Evolutionary conservation across 768 basidiomycete species (phyloP).

Genomic region (Termitomyces sp.): DNA sequence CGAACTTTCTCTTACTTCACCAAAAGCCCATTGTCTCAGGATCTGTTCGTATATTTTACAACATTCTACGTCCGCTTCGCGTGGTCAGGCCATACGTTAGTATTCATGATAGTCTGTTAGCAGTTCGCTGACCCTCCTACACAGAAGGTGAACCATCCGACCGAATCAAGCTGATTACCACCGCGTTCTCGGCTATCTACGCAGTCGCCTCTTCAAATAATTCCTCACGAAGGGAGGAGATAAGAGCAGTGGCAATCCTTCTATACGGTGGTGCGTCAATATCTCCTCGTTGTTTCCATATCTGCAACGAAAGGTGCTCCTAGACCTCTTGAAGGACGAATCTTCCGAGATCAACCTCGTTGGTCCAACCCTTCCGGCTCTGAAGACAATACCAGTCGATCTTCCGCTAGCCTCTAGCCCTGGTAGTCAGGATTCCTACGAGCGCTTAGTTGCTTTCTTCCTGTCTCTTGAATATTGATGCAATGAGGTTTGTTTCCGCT

Average conservation of each 20-base stretch:
- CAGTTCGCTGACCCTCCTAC: background rate
- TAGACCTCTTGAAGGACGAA: conserved; percentile 87
- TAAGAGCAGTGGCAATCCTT: conserved; percentile 75
- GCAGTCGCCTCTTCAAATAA: conserved; percentile 58
- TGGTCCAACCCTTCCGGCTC: conserved; percentile 73
- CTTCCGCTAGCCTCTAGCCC: conserved; percentile 39
- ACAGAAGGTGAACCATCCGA: conserved; percentile 53
- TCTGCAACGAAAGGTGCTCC: background rate
- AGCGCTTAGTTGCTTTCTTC: conserved; percentile 74
- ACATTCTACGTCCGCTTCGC: conserved; percentile 60
- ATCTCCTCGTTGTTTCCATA: background rate
- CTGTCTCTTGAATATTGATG: conserved; percentile 84
- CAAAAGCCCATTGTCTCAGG: conserved; percentile 69
- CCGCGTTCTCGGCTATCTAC: conserved; percentile 61
- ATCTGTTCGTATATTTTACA: conserved; percentile 83
- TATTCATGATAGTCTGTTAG: conserved; percentile 3
- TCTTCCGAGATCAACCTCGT: conserved; percentile 74
- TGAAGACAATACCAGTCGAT: conserved; percentile 76
- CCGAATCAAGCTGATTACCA: conserved; percentile 61
- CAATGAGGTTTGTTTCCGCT: conserved; percentile 69
- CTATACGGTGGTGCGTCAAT: conserved; percentile 67
- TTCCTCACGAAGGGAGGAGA: conserved; percentile 62
- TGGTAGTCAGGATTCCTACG: conserved; percentile 51
- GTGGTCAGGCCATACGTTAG: conserved; percentile 53
- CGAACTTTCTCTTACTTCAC: conserved; percentile 41